Conservation (phyloP, 106 monocot genomes). For the Dioscorea dumetorum region DNA sequence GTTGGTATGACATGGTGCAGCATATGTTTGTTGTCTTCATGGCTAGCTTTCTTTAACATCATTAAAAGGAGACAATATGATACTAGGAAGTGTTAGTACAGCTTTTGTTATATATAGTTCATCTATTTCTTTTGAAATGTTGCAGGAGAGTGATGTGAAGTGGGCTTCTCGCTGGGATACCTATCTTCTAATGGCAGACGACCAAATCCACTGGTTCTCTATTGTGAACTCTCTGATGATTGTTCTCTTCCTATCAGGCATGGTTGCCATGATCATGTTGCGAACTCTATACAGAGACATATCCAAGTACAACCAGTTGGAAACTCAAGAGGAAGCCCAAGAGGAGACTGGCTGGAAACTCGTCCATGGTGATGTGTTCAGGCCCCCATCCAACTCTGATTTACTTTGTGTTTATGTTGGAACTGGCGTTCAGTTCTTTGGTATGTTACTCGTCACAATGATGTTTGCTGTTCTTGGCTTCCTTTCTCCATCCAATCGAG, state of each 20-base stretch:
- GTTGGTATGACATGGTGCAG: background rate
- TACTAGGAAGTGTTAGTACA: no score
- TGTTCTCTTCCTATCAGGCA: conserved; percentile 39
- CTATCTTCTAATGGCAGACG: conserved; percentile 44
- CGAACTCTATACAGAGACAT: conserved; percentile 35
- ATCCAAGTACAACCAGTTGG: conserved; percentile 41
- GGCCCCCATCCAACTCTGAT: conserved; percentile 32
- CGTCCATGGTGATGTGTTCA: conserved; percentile 45
- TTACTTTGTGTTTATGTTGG: conserved; percentile 41
- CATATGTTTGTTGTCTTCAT: no score
- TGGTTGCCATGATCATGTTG: conserved; percentile 55
- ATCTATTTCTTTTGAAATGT: background rate
- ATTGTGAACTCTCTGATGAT: conserved; percentile 47
- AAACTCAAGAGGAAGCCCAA: conserved; percentile 50
- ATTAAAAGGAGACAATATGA: no score
- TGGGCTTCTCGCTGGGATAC: conserved; percentile 55
- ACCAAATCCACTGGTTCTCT: conserved; percentile 53
- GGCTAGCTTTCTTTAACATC: no score
- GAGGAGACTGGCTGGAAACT: conserved; percentile 51
- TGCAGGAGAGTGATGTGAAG: conserved; percentile 39
- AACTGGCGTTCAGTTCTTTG: conserved; percentile 42
- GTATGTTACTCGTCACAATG: conserved; percentile 44
- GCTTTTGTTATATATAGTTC: background rate
- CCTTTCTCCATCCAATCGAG: conserved; percentile 37
- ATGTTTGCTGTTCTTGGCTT: conserved; percentile 40